phyloP scores from a whole-genome alignment of 805 yeast species.

The Barnettozyma botsteinii region DNA sequence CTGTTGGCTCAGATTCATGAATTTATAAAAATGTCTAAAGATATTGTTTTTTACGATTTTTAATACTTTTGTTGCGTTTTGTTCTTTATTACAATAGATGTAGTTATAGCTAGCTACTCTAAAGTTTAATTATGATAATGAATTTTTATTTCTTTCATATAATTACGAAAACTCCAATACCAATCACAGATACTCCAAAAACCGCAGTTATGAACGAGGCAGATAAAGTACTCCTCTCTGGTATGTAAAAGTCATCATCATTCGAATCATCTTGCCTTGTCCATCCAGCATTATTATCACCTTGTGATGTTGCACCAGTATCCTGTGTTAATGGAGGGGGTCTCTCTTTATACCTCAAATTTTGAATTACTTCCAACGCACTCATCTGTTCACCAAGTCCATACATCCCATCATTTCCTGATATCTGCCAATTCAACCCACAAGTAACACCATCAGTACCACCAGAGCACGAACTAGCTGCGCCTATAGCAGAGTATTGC shows the following conservation, averaged over 20 bases:
- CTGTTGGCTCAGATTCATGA: constrained; percentile 13
- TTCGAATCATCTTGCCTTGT: neutral
- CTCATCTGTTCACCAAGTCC: constrained; percentile 92
- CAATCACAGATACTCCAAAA: constrained; percentile 35
- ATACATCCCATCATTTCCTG: constrained; percentile 64
- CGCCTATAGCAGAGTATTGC: constrained; percentile 55
- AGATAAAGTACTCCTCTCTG: constrained; percentile 53
- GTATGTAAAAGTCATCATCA: constrained; percentile 30
- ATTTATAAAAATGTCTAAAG: neutral
- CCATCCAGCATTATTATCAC: constrained; percentile 63
- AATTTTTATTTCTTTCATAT: too few relatives aligned
- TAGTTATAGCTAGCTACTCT: too few relatives aligned
- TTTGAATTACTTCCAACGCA: constrained; percentile 63
- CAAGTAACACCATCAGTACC: constrained; percentile 87
- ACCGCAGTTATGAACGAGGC: constrained; percentile 63
- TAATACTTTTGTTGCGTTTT: too few relatives aligned
- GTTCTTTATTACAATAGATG: too few relatives aligned
- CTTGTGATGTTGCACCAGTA: constrained; percentile 66
- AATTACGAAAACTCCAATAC: too few relatives aligned
- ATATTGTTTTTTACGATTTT: too few relatives aligned
- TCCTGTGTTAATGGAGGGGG: constrained; percentile 57
- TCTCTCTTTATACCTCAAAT: constrained; percentile 29
- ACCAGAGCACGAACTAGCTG: constrained; percentile 80
- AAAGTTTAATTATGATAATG: too few relatives aligned
- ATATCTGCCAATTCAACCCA: constrained; percentile 70